Percentiles rank a stretch among this genome's conserved stretches.
These are phyloP conservation scores for Salvia rosmarinus DNA, from an alignment of 257 asterid species.

Conservation along the genomic window DNA sequence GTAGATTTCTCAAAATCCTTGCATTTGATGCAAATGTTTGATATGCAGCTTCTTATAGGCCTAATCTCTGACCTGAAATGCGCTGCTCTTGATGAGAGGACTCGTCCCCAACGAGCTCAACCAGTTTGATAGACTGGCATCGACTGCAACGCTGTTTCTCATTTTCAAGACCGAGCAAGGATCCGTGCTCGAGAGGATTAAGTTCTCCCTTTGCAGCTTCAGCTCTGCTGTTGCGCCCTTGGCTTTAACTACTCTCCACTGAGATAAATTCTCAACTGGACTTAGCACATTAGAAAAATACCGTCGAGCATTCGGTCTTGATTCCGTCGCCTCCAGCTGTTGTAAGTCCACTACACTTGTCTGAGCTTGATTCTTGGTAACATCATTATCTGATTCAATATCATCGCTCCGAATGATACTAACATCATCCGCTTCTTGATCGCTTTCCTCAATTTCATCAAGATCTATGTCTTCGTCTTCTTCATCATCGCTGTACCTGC, in stretches of 20 bases:
- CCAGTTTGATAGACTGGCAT: slow-evolving; percentile 70
- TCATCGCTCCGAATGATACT: slow-evolving; percentile 20
- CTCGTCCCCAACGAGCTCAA: slow-evolving; percentile 32
- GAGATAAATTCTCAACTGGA: slow-evolving; percentile 72
- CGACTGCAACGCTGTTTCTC: slow-evolving; percentile 40
- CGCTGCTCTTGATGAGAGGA: background rate
- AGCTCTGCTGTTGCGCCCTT: slow-evolving; percentile 30
- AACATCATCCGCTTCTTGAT: slow-evolving; percentile 28
- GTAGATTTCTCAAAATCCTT: no score
- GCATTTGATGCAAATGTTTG: background rate
- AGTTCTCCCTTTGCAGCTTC: slow-evolving; percentile 52
- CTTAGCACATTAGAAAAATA: slow-evolving; percentile 54
- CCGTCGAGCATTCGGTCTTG: slow-evolving; percentile 23
- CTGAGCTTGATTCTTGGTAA: slow-evolving; percentile 1
- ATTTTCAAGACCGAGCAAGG: background rate
- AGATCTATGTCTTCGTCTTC: slow-evolving; percentile 47
- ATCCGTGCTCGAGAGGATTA: background rate
- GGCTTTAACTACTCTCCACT: slow-evolving; percentile 72
- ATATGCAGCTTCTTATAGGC: background rate
- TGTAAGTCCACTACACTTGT: background rate
- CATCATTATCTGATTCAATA: background rate
- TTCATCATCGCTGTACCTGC: slow-evolving; percentile 50
- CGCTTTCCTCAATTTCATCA: slow-evolving; percentile 42
- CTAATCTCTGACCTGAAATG: no score
- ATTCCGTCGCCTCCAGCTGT: slow-evolving; percentile 1